Conservation (phyloP, 768 basidiomycete genomes). For the Terana coerulea region DNA sequence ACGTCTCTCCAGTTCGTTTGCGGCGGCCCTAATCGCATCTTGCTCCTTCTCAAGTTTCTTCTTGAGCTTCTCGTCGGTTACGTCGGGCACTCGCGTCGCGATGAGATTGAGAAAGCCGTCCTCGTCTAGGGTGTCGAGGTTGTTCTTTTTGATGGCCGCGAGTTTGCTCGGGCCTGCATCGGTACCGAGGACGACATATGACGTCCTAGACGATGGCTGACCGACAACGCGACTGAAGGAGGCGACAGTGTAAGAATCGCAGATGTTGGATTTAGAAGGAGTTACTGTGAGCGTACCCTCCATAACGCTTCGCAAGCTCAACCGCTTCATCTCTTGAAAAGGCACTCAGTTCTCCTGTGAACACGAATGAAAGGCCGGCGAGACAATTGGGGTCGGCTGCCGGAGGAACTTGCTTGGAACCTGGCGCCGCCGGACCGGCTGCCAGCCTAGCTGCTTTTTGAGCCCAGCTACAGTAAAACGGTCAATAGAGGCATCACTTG, state of each 20-base stretch:
- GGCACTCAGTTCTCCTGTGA: constrained; percentile 88
- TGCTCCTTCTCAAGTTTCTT: constrained; percentile 82
- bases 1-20: constrained; percentile 72
- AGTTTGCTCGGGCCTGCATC: constrained; percentile 89
- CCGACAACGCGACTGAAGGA: constrained; percentile 72
- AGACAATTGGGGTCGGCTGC: constrained; percentile 79
- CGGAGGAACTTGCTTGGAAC: constrained; percentile 60
- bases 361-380: constrained; percentile 86
- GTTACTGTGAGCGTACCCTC: constrained; percentile 57
- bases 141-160: constrained; percentile 79
- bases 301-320: constrained; percentile 89
- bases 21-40: constrained; percentile 66
- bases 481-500: neutral
- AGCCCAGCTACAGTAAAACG: constrained; percentile 36
- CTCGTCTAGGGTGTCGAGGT: constrained; percentile 72
- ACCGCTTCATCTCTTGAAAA: constrained; percentile 84
- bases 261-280: neutral
- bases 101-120: constrained; percentile 87
- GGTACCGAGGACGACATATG: constrained; percentile 83
- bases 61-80: constrained; percentile 68
- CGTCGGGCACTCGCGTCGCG: constrained; percentile 49
- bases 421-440: constrained; percentile 54
- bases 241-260: neutral
- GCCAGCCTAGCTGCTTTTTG: constrained; percentile 54
- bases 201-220: constrained; percentile 87